Percentiles rank a stretch among this genome's conserved stretches.
Conservation (phyloP, 164 flowering plant species). For the Stephania cephalantha region DNA sequence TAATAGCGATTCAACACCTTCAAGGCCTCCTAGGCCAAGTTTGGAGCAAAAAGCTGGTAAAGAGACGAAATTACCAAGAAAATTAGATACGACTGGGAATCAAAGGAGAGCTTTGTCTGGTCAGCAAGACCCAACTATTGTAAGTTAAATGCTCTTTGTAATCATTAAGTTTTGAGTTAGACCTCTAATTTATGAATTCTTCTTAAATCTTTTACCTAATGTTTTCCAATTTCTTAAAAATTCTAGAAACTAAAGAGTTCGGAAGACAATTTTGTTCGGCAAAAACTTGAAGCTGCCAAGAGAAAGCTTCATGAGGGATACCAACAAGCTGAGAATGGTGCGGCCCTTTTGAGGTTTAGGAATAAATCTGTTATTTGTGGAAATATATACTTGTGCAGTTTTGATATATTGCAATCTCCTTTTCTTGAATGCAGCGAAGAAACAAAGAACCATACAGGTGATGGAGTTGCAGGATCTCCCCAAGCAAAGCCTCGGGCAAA, state of each 20-base stretch:
- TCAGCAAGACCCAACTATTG: slow-evolving; percentile 41
- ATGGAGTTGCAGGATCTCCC: slow-evolving; percentile 78
- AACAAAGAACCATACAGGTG: slow-evolving; percentile 70
- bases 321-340: slow-evolving; percentile 78
- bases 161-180: not conserved
- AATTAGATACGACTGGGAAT: slow-evolving; percentile 21
- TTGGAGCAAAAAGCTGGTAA: slow-evolving; percentile 24
- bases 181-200: not conserved
- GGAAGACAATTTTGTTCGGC: slow-evolving; percentile 36
- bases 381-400: not conserved
- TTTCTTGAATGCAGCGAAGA: slow-evolving; percentile 58
- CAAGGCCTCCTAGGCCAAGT: slow-evolving; percentile 41
- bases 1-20: slow-evolving; percentile 35
- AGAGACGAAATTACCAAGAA: slow-evolving; percentile 32
- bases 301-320: slow-evolving; percentile 72
- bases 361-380: not conserved
- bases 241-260: slow-evolving; percentile 36
- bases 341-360: not conserved
- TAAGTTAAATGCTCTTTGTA: not conserved
- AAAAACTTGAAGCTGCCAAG: slow-evolving; percentile 57
- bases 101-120: slow-evolving; percentile 33
- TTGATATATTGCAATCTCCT: not conserved
- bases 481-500: slow-evolving; percentile 44
- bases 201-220: slow-evolving; percentile 2
- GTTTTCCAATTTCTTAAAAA: slow-evolving; percentile 6